Evolutionary conservation across 2,329 filamentous ascomycete genomes (phyloP), one percentile per base, ranked within the genome.

Genomic region (Nigrograna mackinnonii): DNA sequence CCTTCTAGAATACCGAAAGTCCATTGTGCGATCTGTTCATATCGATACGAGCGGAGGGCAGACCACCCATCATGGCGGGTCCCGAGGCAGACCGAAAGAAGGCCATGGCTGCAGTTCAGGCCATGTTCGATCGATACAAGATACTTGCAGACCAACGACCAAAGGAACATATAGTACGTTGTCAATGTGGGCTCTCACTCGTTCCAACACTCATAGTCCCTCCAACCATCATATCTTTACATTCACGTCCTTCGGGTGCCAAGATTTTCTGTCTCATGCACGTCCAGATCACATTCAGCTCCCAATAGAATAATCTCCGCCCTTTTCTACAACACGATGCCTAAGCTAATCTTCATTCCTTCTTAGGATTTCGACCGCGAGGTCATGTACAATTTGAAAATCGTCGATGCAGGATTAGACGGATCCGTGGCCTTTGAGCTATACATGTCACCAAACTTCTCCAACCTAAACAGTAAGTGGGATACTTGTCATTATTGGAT

Each of bases 391-490:
- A 60, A 58, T 21, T 37, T 69, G 50, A 62, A 66, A 40, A 45
- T 70, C 13, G 45, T 69, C 28, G 66, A 70, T 46, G 68, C 67
- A 7, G 57, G 57, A 3, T 48, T 62, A 0, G 60, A 68, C 31
- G 68, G 68, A 13, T 65, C 58, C 3, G 64, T 66, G 4, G 46
- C 48, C 6, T 71, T 57, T 43, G 60, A 70, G 36, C 47, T 71
- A 11, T 50, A 47, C 41, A 66, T 71, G 14, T 49, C 54, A 6
- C 54, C 63, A 18, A 59, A 59, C 24, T 68, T 66, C 39, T 68
- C 66, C n/a, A 71, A 71, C 34, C 43, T 71, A 31, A 71, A 70
- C 47, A 58, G 66, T 67, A 61, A 11, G 34, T 26, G 4, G 11
- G 18, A 13, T 24, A 4, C 18, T 5, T 13, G 2, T 9, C 17